These are phyloP conservation scores for Melastoma candidum DNA, from an alignment of 441 rosid species.

Conservation along the genomic window DNA sequence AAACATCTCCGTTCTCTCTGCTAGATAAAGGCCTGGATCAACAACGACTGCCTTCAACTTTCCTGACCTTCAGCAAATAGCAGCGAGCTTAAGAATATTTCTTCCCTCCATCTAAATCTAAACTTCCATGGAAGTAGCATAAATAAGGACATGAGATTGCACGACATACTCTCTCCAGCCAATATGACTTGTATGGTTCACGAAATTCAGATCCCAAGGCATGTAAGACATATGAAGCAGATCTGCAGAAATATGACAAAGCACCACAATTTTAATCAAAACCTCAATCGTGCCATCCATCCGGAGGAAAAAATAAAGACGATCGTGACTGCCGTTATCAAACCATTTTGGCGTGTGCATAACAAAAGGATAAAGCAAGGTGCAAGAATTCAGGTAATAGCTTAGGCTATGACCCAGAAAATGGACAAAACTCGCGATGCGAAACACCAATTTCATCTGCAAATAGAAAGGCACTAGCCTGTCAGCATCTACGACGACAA, in stretches of 20 bases:
- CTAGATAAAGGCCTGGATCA: slow-evolving; percentile 88
- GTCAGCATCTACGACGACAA: too few species aligned
- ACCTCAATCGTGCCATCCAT: slow-evolving; percentile 1
- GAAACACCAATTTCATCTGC: too few species aligned
- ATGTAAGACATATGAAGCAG: slow-evolving; percentile 17
- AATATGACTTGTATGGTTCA: slow-evolving; percentile 19
- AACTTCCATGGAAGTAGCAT: not conserved
- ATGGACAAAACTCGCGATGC: too few species aligned
- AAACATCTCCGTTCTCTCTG: slow-evolving; percentile 61
- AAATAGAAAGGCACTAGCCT: too few species aligned
- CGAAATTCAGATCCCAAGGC: slow-evolving; percentile 15
- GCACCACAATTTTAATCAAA: slow-evolving; percentile 3
- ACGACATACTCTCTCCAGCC: slow-evolving; percentile 65
- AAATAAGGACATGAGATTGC: not conserved
- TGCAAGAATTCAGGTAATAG: too few species aligned
- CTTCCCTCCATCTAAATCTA: not conserved
- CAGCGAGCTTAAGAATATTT: slow-evolving; percentile 8
- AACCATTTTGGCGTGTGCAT: not conserved
- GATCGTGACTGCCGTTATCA: not conserved
- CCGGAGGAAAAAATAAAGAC: not conserved
- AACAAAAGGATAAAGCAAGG: too few species aligned
- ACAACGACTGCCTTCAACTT: slow-evolving; percentile 79
- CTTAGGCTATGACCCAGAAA: too few species aligned
- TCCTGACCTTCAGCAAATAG: slow-evolving; percentile 41
- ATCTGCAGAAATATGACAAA: slow-evolving; percentile 2